Percentiles rank a stretch among this genome's conserved stretches.
Conservation (phyloP, 345 rosid species). For the sweet orange (Citrus sinensis) region DVS_A1.0 CM039166.1:18067501-18068000, state of each 20-base stretch:
- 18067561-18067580: constrained; percentile 86
- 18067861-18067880: constrained; percentile 13
- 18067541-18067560: constrained; percentile 93
- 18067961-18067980: constrained; percentile 98
- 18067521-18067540: constrained; percentile 90
- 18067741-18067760: constrained; percentile 83
- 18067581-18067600: constrained; percentile 88
- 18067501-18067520: constrained; percentile 99
- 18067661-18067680: not conserved
- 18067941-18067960: constrained; percentile 85
- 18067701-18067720: not conserved
- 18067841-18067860: not conserved
- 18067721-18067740: constrained; percentile 65
- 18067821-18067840: constrained; percentile 2
- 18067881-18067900: constrained; percentile 40
- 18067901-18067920: constrained; percentile 89
- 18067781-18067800: constrained; percentile 94
- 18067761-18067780: constrained; percentile 95
- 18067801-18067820: constrained; percentile 97
- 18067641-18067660: not conserved
- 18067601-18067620: constrained; percentile 84
- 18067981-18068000: constrained; percentile 95
- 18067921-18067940: constrained; percentile 92
- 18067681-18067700: not conserved
- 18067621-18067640: constrained; percentile 54